These are phyloP conservation scores for Parasitella parasitica DNA, from an alignment of 371 early-diverging fungal species.

Conservation along the genomic window DNA sequence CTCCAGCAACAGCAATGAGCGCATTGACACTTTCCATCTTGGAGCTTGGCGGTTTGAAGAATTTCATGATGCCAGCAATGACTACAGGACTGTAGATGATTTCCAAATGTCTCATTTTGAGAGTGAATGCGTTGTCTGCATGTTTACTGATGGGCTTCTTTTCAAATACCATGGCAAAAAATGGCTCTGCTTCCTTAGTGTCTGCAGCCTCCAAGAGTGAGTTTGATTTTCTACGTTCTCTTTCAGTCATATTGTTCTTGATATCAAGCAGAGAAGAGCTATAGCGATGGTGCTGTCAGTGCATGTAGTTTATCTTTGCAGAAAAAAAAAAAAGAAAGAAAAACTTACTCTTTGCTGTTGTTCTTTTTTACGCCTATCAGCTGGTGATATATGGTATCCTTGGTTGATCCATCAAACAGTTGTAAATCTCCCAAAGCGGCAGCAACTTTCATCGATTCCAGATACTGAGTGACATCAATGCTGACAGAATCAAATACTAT, in stretches of 20 bases:
- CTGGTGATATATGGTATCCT: constrained; percentile 42
- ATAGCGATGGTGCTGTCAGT: neutral
- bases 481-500: constrained; percentile 69
- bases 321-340: neutral
- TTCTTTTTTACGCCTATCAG: constrained; percentile 42
- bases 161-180: constrained; percentile 71
- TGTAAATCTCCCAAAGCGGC: constrained; percentile 46
- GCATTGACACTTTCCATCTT: constrained; percentile 61
- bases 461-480: constrained; percentile 34
- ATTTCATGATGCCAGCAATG: constrained; percentile 62
- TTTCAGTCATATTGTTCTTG: constrained; percentile 3
- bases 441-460: constrained; percentile 34
- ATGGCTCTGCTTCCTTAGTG: constrained; percentile 39
- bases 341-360: constrained; percentile 17
- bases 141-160: constrained; percentile 68
- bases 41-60: constrained; percentile 71
- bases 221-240: constrained; percentile 6
- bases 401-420: constrained; percentile 39
- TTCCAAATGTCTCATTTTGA: constrained; percentile 78
- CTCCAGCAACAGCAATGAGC: constrained; percentile 68
- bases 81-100: constrained; percentile 76
- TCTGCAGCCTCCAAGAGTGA: neutral
- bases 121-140: constrained; percentile 73
- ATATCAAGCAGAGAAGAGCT: constrained; percentile 15
- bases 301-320: neutral